Conservation (phyloP, 768 basidiomycete genomes). For the Termitomyces sp. region DNA sequence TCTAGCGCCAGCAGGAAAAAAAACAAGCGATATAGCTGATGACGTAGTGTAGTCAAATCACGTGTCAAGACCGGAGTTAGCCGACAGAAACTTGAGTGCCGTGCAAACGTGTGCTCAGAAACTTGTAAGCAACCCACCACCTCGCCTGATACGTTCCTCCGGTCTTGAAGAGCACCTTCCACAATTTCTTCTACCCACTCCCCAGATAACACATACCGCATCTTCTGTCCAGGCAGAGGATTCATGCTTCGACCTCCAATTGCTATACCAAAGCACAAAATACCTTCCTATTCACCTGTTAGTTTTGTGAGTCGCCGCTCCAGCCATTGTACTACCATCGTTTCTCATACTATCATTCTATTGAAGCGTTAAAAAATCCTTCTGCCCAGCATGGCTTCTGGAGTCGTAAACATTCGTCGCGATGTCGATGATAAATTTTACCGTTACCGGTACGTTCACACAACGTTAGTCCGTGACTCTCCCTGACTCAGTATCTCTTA, state of each 20-base stretch:
- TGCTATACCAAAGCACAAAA: constrained; percentile 65
- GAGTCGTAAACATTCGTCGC: constrained; percentile 89
- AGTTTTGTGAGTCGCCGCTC: constrained; percentile 42
- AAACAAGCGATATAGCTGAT: no score
- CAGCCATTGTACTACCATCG: not conserved
- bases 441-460: constrained; percentile 70
- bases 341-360: not conserved
- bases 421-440: constrained; percentile 98
- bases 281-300: constrained; percentile 45
- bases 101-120: constrained; percentile 12
- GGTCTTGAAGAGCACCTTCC: constrained; percentile 28
- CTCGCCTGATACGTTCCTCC: constrained; percentile 4
- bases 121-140: constrained; percentile 26
- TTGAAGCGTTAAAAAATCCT: constrained; percentile 52
- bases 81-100: constrained; percentile 14
- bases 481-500: not conserved
- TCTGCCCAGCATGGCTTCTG: constrained; percentile 80
- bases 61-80: constrained; percentile 7
- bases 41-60: not conserved
- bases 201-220: constrained; percentile 30
- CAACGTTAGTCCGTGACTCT: not conserved
- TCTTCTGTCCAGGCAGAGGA: constrained; percentile 75
- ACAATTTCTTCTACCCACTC: constrained; percentile 62
- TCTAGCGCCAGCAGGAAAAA: no score
- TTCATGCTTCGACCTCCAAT: constrained; percentile 94